These are phyloP conservation scores for Psilocybe azurescens DNA, from an alignment of 768 basidiomycete genomes.

Conservation along the genomic window DNA sequence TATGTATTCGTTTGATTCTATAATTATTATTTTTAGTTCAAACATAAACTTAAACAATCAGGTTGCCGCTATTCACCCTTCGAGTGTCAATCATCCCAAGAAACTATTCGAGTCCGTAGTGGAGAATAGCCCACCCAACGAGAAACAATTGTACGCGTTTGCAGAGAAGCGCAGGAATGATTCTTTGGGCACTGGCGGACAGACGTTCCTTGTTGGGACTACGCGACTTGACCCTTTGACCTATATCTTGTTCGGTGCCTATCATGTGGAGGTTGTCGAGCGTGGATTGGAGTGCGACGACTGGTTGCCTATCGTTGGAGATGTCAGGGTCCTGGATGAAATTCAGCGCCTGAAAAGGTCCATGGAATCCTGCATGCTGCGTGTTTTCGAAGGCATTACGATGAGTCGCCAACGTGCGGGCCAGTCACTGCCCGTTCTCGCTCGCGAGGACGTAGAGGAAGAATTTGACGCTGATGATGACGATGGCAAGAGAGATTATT, in stretches of 20 bases:
- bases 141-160: constrained; percentile 83
- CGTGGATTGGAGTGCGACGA: constrained; percentile 86
- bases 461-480: constrained; percentile 66
- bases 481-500: constrained; percentile 46
- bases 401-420: constrained; percentile 43
- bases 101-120: constrained; percentile 33
- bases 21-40: constrained; percentile 9
- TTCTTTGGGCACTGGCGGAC: constrained; percentile 43
- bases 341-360: constrained; percentile 80
- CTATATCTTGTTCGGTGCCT: constrained; percentile 91
- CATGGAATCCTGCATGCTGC: constrained; percentile 84
- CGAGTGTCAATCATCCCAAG: constrained; percentile 83
- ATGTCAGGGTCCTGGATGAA: constrained; percentile 77
- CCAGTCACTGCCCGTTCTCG: constrained; percentile 36
- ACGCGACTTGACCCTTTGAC: constrained; percentile 88
- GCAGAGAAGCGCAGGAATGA: constrained; percentile 85
- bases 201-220: constrained; percentile 78
- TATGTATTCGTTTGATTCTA: constrained; percentile 34
- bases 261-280: constrained; percentile 70
- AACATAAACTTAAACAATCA: constrained; percentile 30
- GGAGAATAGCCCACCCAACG: constrained; percentile 33
- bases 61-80: constrained; percentile 82
- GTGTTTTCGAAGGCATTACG: constrained; percentile 88
- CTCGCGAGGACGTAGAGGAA: constrained; percentile 52
- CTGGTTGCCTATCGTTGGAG: constrained; percentile 87